Percentiles rank a stretch among this genome's conserved stretches.
phyloP scores from a whole-genome alignment of 371 early-diverging fungal species.

The Dichotomocladium elegans region DNA sequence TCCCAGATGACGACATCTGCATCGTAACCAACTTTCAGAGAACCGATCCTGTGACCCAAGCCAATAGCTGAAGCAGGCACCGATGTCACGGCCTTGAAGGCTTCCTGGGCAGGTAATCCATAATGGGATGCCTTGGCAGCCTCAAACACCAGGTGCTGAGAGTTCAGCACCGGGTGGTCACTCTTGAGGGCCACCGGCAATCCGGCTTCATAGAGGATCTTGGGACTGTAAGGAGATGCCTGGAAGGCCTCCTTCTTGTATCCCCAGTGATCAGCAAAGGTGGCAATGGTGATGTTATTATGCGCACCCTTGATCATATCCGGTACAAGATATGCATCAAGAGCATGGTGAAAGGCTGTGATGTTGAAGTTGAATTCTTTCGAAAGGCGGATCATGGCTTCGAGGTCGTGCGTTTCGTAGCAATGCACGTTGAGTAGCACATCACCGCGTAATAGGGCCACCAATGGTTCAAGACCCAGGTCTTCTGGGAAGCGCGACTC shows the following conservation, averaged over 20 bases:
- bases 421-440: constrained; percentile 74
- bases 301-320: constrained; percentile 58
- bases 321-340: constrained; percentile 74
- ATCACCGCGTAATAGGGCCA: constrained; percentile 68
- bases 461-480: constrained; percentile 54
- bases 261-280: constrained; percentile 67
- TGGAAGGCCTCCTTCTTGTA: constrained; percentile 77
- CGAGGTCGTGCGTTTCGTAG: constrained; percentile 65
- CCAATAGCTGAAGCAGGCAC: constrained; percentile 72
- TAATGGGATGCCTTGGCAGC: constrained; percentile 70
- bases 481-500: constrained; percentile 62
- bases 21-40: constrained; percentile 63
- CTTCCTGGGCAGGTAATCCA: constrained; percentile 54
- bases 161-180: constrained; percentile 74
- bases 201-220: constrained; percentile 58
- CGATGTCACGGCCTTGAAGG: constrained; percentile 66
- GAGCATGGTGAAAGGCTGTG: constrained; percentile 77
- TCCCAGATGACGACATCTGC: constrained; percentile 74
- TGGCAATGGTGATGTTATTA: constrained; percentile 56
- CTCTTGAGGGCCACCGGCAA: constrained; percentile 70
- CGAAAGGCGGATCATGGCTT: constrained; percentile 70
- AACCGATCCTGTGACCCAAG: constrained; percentile 63
- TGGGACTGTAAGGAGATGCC: constrained; percentile 52
- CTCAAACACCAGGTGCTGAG: constrained; percentile 67
- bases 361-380: constrained; percentile 75